Conservation (phyloP, 2,329 filamentous ascomycete genomes). For the Macrophomina pseudophaseolina region DNA sequence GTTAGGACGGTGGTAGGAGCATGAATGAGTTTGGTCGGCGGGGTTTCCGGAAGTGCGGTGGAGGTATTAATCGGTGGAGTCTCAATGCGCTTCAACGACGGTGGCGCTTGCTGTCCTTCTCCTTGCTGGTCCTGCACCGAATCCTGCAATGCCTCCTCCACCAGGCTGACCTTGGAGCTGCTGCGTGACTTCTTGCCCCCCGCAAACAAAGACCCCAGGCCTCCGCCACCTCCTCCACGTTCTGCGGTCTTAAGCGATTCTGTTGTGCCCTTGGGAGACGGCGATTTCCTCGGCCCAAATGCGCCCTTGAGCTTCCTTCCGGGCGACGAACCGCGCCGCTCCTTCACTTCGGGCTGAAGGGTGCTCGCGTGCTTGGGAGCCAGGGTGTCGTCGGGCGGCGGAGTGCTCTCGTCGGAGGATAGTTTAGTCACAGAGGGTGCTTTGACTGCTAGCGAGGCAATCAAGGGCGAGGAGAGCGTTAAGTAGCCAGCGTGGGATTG, state of each 20-base stretch:
- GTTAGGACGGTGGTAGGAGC: conserved; percentile 65
- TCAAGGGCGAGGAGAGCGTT: conserved; percentile 56
- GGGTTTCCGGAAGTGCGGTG: conserved; percentile 48
- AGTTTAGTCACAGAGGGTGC: conserved; percentile 39
- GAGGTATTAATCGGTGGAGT: conserved; percentile 40
- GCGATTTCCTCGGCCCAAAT: conserved; percentile 56
- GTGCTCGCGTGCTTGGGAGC: conserved; percentile 41
- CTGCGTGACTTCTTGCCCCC: conserved; percentile 37
- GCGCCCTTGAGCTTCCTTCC: conserved; percentile 74
- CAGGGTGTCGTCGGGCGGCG: conserved; percentile 34
- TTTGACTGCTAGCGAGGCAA: conserved; percentile 48
- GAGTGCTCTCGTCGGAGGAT: conserved; percentile 39
- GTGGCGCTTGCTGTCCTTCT: conserved; percentile 12
- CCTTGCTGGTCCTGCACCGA: conserved; percentile 21
- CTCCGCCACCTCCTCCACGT: conserved; percentile 48
- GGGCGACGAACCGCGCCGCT: conserved; percentile 70
- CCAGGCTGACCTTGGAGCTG: conserved; percentile 27
- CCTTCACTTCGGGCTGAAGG: conserved; percentile 33
- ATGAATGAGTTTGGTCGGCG: conserved; percentile 43
- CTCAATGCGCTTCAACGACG: conserved; percentile 26
- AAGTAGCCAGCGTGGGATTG: conserved; percentile 56
- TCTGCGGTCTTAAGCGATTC: conserved; percentile 49
- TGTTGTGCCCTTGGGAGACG: conserved; percentile 37
- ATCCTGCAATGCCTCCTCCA: conserved; percentile 27
- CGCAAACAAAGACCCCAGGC: conserved; percentile 51